A percentile compares a stretch with the other conserved stretches of the same genome.
These are phyloP conservation scores for Kokia cookei DNA, from an alignment of 441 rosid genomes.

Conservation along the genomic window DNA sequence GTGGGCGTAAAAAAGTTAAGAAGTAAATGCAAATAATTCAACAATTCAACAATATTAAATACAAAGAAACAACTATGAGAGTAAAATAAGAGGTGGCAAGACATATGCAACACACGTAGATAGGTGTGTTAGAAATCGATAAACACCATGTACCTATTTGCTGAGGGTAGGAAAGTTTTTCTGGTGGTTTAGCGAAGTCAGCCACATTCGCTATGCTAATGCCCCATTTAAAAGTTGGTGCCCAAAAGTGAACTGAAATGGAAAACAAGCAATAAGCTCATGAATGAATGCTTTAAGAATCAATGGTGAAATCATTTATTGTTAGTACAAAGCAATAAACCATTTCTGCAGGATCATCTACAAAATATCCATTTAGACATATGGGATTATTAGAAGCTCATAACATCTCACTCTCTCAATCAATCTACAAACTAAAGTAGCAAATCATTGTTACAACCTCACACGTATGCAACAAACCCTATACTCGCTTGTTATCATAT, in stretches of 20 bases:
- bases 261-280: neutral
- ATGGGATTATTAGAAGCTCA: neutral
- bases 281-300: neutral
- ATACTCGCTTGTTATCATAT: neutral
- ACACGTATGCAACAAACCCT: neutral
- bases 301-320: neutral
- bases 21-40: neutral
- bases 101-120: neutral
- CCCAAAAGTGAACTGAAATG: slow-evolving; percentile 88
- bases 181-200: slow-evolving; percentile 81
- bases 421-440: neutral
- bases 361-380: neutral
- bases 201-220: slow-evolving; percentile 89
- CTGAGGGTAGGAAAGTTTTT: slow-evolving; percentile 89
- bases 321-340: neutral
- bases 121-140: neutral
- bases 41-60: neutral
- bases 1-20: neutral
- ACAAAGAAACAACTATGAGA: neutral
- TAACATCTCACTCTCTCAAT: neutral
- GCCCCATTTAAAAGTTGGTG: slow-evolving; percentile 96
- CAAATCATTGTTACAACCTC: neutral
- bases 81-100: neutral
- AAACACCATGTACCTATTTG: slow-evolving; percentile 52
- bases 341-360: neutral